phyloP scores from a whole-genome alignment of 805 yeast genomes.

The Middelhovenomyces tepae region DNA sequence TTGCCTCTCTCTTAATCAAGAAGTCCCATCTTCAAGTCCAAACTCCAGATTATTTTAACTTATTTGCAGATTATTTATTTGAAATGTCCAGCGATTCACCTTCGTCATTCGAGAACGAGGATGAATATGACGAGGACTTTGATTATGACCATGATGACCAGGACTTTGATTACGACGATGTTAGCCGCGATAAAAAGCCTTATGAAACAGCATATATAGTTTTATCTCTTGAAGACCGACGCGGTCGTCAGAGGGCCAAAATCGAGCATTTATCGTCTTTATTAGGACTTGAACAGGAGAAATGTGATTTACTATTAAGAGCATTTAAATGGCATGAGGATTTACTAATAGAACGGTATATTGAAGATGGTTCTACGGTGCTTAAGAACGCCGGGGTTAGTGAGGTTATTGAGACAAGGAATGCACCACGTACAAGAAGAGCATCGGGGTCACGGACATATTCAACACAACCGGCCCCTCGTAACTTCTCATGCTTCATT shows the following conservation, averaged over 20 bases:
- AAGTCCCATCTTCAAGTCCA: no score
- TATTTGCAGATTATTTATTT: no score
- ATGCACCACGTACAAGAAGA: no score
- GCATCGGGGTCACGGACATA: no score
- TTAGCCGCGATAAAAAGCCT: constrained; percentile 18
- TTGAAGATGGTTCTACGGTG: constrained; percentile 35
- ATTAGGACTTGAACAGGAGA: constrained; percentile 32
- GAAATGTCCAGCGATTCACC: no score
- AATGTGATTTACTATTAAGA: constrained; percentile 37
- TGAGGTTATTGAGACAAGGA: constrained; percentile 6
- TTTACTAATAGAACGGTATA: constrained; percentile 44
- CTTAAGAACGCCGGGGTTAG: constrained; percentile 28
- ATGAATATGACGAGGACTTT: constrained; percentile 9
- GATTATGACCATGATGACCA: constrained; percentile 18
- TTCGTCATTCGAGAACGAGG: constrained; percentile 9
- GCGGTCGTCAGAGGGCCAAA: constrained; percentile 25
- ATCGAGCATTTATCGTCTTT: constrained; percentile 30
- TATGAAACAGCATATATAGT: constrained; percentile 21
- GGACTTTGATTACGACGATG: no score
- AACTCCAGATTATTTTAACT: no score
- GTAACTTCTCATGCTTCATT: no score
- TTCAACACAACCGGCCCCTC: no score
- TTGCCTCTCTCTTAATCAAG: no score
- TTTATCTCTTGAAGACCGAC: constrained; percentile 17
- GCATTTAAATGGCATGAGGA: constrained; percentile 53